Evolutionary conservation across 225 moss, liverwort and hornwort genomes (phyloP), one percentile per base, ranked within the genome.

Genomic region (Sphagnum tenellum): DNA sequence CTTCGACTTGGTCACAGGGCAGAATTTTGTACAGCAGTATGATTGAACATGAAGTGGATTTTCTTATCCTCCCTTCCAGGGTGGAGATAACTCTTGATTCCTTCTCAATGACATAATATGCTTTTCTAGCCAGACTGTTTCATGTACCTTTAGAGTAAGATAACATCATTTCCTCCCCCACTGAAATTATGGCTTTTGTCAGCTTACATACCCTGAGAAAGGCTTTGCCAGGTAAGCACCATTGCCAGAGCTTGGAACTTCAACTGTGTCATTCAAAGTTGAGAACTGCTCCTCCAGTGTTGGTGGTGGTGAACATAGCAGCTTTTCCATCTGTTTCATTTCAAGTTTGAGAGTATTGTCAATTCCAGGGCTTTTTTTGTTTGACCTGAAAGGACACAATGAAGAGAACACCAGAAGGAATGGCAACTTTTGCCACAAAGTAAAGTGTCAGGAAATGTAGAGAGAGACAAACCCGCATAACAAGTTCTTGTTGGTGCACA

Each of bases 401-500:
- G 29, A 58, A 4, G n/a, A 29, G 57, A 58, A 4, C 5, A 7
- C 57, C 57, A 58, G 57, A 58, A 58, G 57, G 57, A n/a, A 8
- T 4, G 11, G 29, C 8, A 63, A 12, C 12, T 10, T 7, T 59
- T 12, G 9, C n/a, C 9, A 59, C n/a, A 29, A 10, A 59, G 44
- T 59, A 7, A 14, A 59, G 59, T 59, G n/a, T 53, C 53, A 53
- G 53, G 53, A 53, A 53, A 10, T 53, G 53, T 10, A 53, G 53
- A 53, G 10, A 53, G 8, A 53, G 53, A 77, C 83, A 67, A 67
- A 86, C 81, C 79, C 66, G 72, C 57, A 67, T 60, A 14, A 86
- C 69, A 49, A 64, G 82, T 75, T 89, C 71, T 62, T 75, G 82
- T 67, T 88, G 95, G 64, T 88, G 79, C 62, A 68, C 66, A 59